Base-by-base conservation (phyloP, 2,329 filamentous ascomycete species). In the Allantophomopsis lycopodina region DNA sequence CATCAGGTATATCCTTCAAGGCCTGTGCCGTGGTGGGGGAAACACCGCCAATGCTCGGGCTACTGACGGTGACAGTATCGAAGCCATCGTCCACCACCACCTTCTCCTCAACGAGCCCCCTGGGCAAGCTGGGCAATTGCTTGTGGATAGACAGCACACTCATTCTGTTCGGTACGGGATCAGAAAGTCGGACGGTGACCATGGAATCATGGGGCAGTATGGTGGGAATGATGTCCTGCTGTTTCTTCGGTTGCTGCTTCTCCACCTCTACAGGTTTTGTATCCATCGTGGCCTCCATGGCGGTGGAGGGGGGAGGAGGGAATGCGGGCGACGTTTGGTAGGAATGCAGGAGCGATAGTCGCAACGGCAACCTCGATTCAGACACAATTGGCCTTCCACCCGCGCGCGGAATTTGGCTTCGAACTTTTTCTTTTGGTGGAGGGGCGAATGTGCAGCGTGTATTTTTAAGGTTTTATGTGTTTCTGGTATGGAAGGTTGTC, bases 141-240 rank as follows among this genome's bases (percentile, higher is more conserved):
- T 28, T 28, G 23, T 28, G 23, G 11, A 28, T 4, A 28, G 23
- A 28, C 23, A 28, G 23, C 23, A 28, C 23, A 12, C 23, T 28
- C 23, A 28, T 28, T 10, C 23, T 28, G 23, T 28, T 28, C 11
- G 23, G 23, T 69, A 64, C 54, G 7, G 23, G 23, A 28, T 84
- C 80, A 15, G 81, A 85, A 37, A 86, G 65, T 40, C 79, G 71
- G 35, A 86, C 81, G 7, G 81, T 86, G 35, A 86, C 79, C 78
- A 86, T 79, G 15, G 82, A 86, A 59, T 85, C 80, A 55, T 72
- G 70, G 21, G 43, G 41, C 37, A 46, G n/a, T 23, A 14, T 17
- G 7, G 18, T n/a, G 6, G 15, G 15, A 3, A 15, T 36, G 2
- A 21, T 23, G 16, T 16, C 20, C 35, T 34, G 14, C 6, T 34